These are phyloP conservation scores for Cercospora sojina DNA, from an alignment of 2,329 filamentous ascomycete species.

Conservation along the genomic window DNA sequence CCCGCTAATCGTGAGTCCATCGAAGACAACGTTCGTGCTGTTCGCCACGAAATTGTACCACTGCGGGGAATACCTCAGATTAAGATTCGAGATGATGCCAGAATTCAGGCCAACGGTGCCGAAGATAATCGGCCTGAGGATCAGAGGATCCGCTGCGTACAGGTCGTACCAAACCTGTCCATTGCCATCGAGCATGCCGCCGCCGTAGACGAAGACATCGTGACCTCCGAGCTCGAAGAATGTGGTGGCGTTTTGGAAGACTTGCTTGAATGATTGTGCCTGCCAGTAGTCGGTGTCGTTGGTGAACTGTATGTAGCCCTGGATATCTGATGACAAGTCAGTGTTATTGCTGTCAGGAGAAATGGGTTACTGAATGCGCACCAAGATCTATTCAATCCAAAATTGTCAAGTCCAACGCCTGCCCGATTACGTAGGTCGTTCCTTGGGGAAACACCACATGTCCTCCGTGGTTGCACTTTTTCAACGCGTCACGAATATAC, in stretches of 20 bases:
- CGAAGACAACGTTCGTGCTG: constrained; percentile 62
- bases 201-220: constrained; percentile 67
- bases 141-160: constrained; percentile 57
- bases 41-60: constrained; percentile 68
- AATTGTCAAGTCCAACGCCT: constrained; percentile 64
- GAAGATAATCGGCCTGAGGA: constrained; percentile 59
- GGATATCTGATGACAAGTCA: constrained; percentile 48
- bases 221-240: constrained; percentile 67
- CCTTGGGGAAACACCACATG: constrained; percentile 59
- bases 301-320: constrained; percentile 61
- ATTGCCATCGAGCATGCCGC: constrained; percentile 62
- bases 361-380: not conserved
- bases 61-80: constrained; percentile 60
- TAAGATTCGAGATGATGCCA: constrained; percentile 59
- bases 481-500: constrained; percentile 55
- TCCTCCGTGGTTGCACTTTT: constrained; percentile 63
- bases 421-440: constrained; percentile 61
- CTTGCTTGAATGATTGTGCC: constrained; percentile 61
- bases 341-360: constrained; percentile 5
- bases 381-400: constrained; percentile 60
- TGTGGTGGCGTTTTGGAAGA: constrained; percentile 65
- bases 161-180: constrained; percentile 65
- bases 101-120: constrained; percentile 58
- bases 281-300: constrained; percentile 70
- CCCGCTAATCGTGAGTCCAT: constrained; percentile 61